These are phyloP conservation scores for Gossypium schwendimanii DNA, from an alignment of 441 rosid species.

Conservation along the genomic window DNA sequence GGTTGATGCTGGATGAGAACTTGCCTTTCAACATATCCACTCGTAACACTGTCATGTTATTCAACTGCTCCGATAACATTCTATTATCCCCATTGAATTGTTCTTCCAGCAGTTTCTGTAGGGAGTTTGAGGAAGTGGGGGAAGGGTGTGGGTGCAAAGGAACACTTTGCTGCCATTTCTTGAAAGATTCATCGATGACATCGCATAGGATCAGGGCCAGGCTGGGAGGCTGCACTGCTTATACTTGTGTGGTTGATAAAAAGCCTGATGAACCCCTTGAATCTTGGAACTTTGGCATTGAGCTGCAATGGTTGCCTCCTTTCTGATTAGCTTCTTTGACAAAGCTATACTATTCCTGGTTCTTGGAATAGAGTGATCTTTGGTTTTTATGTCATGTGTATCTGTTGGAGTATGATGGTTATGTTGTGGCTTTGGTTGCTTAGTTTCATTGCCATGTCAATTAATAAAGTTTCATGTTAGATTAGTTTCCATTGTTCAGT, in stretches of 20 bases:
- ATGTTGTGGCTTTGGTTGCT: background rate
- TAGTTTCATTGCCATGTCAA: background rate
- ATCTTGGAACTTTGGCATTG: conserved; percentile 48
- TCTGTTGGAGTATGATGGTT: background rate
- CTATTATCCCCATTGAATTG: conserved; percentile 48
- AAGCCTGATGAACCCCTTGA: conserved; percentile 21
- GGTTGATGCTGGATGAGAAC: conserved; percentile 37
- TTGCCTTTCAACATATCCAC: conserved; percentile 50
- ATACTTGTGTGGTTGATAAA: conserved; percentile 36
- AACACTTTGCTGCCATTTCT: conserved; percentile 52
- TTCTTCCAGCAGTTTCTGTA: conserved; percentile 36
- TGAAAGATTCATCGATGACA: conserved; percentile 52
- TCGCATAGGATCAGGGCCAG: conserved; percentile 43
- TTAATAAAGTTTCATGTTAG: background rate
- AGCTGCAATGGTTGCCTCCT: conserved; percentile 52
- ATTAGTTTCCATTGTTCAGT: no score
- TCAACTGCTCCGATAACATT: conserved; percentile 40
- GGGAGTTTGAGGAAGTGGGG: conserved; percentile 31
- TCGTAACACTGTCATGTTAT: conserved; percentile 47
- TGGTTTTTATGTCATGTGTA: background rate
- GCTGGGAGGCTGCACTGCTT: conserved; percentile 52
- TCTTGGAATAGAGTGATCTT: background rate
- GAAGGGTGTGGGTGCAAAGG: conserved; percentile 29
- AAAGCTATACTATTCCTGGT: background rate
- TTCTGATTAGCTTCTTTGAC: conserved; percentile 1